phyloP scores from a whole-genome alignment of 371 early-diverging fungal species.

The Actinomortierella wolfii region DNA sequence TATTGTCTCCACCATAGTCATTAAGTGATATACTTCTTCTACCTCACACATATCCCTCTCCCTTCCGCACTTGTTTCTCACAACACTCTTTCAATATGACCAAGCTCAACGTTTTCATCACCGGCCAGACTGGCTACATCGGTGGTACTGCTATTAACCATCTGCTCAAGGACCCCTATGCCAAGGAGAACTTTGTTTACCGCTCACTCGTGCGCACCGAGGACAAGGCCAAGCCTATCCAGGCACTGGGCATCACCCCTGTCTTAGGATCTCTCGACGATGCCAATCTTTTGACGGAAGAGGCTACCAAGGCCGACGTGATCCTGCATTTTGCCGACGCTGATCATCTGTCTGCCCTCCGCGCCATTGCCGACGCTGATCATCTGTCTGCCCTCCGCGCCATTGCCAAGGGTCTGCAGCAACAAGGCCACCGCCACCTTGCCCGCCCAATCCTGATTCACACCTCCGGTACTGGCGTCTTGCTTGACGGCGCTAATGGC shows the following conservation, averaged over 20 bases:
- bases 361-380: constrained; percentile 13
- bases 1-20: too few relatives aligned
- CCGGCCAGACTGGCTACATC: constrained; percentile 46
- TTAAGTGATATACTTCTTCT: too few relatives aligned
- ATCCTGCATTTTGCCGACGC: constrained; percentile 39
- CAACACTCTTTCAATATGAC: too few relatives aligned
- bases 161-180: constrained; percentile 13
- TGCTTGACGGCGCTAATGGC: constrained; percentile 33
- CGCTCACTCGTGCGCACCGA: constrained; percentile 36
- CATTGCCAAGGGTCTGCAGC: constrained; percentile 33
- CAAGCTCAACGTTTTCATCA: constrained; percentile 20
- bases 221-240: constrained; percentile 25
- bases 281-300: constrained; percentile 14
- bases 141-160: constrained; percentile 32
- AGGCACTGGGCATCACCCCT: constrained; percentile 33
- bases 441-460: constrained; percentile 39
- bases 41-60: too few relatives aligned
- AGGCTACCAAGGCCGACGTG: constrained; percentile 40
- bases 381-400: constrained; percentile 40
- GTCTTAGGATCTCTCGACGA: constrained; percentile 43
- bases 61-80: too few relatives aligned
- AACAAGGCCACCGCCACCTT: constrained; percentile 6
- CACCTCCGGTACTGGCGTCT: constrained; percentile 45
- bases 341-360: too few relatives aligned
- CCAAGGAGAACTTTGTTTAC: constrained; percentile 11